A percentile compares a stretch with the other conserved stretches of the same genome.
Conservation (phyloP, 495 filamentous ascomycete species). For the Achaetomiella virescens region DNA sequence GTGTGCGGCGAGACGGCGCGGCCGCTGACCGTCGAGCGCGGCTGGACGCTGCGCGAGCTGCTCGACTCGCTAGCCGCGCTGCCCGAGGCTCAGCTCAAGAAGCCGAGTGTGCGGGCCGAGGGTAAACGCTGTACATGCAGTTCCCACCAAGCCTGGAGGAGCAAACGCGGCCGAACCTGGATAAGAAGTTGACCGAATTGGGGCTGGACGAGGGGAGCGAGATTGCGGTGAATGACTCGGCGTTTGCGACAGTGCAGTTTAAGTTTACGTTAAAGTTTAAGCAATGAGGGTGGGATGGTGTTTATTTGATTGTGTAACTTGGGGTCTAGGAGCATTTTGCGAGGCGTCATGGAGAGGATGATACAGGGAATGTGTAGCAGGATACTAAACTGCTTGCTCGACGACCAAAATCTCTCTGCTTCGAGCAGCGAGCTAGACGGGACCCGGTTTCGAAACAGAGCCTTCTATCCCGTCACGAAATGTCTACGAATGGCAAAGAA, state of each 20-base stretch:
- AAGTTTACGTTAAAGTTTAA: conserved; percentile 68
- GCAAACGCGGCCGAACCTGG: conserved; percentile 74
- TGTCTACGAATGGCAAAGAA: conserved; percentile 6
- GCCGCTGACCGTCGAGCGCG: conserved; percentile 61
- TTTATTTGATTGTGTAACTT: neutral
- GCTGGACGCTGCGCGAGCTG: conserved; percentile 73
- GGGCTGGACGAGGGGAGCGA: conserved; percentile 43
- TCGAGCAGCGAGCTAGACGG: neutral
- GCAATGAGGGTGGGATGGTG: neutral
- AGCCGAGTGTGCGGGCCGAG: conserved; percentile 78
- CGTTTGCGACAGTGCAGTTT: conserved; percentile 66
- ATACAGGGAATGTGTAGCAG: neutral
- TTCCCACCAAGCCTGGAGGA: conserved; percentile 73
- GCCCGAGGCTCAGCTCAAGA: conserved; percentile 83
- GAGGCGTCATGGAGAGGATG: conserved; percentile 6
- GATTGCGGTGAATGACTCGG: conserved; percentile 76
- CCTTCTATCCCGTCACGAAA: neutral
- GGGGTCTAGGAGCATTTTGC: conserved; percentile 4
- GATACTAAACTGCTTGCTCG: neutral
- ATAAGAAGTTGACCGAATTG: conserved; percentile 57
- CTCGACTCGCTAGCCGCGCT: conserved; percentile 76
- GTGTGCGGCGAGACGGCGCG: conserved; percentile 83
- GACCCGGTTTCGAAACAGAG: neutral
- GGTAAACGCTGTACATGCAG: conserved; percentile 84
- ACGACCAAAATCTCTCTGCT: neutral